Base-by-base conservation (phyloP, 1,284 basidiomycete genomes). In the Phaffia rhodozyma region DNA sequence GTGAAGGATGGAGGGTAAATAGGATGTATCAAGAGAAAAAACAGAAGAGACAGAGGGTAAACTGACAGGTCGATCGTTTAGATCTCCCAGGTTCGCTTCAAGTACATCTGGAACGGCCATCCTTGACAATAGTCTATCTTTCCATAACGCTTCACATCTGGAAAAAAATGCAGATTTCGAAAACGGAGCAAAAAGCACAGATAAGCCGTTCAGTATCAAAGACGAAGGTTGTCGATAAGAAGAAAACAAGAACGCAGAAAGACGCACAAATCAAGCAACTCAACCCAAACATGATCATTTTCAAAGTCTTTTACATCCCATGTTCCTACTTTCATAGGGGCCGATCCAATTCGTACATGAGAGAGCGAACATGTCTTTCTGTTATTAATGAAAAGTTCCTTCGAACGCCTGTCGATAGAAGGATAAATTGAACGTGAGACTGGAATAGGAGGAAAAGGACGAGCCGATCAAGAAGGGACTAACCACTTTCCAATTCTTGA, bases 21-120 rank as follows among this genome's bases (percentile, higher is more conserved):
- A 43, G 2, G 38, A 43, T 7, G 2, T 43, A 11, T 7, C 38
- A 16, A 11, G 2, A 2, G 13, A 43, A 11, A 16, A 27, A 1
- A n/a, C 4, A 34, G 38, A 30, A 38, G 32, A 32, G 38, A 25
- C 25, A 27, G 48, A 53, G 2, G 16, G 16, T 43, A 16, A 16
- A 43, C 38, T 7, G 16, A 43, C 38, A 43, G 23, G 51, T 53
- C n/a, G 27, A 59, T 21, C 58, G 30, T 59, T 51, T 13, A 27
- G 30, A 53, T 13, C 61, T 25, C 30, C 49, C 58, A 56, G 5
- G 50, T 43, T 32, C 18, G 34, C n/a, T 58, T 52, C 49, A 38
- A 54, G 66, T 69, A 77, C 74, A 56, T 76, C 75, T 7, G 76
- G 75, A 1, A 77, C 74, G 6, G 75, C 76, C 55, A 75, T 62